Conservation (phyloP, 2,329 filamentous ascomycete genomes). For the Aspergillus hortae region DNA sequence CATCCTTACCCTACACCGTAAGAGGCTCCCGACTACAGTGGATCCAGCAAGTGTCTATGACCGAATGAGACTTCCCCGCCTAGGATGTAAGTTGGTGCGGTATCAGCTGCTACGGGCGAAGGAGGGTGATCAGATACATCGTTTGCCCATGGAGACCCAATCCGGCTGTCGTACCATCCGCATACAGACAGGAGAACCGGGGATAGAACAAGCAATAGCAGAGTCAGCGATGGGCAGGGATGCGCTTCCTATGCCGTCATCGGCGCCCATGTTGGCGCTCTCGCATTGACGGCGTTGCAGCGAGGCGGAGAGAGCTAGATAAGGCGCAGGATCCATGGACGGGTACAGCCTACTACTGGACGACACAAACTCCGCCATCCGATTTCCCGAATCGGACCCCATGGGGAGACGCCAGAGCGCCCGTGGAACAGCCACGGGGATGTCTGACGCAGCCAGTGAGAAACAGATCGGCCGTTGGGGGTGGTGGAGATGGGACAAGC, state of each 20-base stretch:
- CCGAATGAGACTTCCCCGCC: background rate
- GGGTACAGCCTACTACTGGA: background rate
- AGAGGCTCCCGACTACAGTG: background rate
- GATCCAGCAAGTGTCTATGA: background rate
- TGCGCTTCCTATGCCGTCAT: background rate
- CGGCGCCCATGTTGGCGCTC: background rate
- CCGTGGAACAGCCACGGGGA: no score
- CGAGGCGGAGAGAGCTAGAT: no score
- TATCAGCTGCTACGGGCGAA: background rate
- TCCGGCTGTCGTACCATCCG: no score
- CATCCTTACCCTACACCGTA: background rate
- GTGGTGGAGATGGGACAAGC: background rate
- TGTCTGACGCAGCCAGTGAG: no score
- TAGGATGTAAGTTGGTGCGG: background rate
- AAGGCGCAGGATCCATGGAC: background rate
- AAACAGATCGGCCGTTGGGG: no score
- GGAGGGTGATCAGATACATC: background rate
- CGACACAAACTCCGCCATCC: background rate
- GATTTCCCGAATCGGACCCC: conserved; percentile 3
- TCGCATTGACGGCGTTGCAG: background rate
- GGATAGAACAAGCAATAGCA: background rate
- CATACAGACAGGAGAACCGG: background rate
- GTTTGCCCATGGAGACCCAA: no score
- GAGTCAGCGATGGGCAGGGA: background rate
- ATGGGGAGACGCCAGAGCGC: background rate